phyloP scores from a whole-genome alignment of 75 land plant species.

The Cunninghamia lanceolata region DNA sequence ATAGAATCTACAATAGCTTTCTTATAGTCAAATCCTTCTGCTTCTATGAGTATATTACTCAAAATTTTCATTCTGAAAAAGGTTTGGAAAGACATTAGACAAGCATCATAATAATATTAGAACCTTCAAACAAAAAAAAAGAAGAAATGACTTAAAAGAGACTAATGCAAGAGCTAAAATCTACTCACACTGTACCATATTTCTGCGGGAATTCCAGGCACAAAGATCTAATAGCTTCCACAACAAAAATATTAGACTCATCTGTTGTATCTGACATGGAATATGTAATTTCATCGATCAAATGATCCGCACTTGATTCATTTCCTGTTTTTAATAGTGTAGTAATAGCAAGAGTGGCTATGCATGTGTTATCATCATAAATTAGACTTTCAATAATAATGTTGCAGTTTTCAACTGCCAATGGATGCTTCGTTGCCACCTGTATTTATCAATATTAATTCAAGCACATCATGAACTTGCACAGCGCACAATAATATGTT shows the following conservation, averaged over 20 bases:
- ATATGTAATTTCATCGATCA: slow-evolving; percentile 96
- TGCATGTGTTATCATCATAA: slow-evolving; percentile 91
- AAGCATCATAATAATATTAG: background rate
- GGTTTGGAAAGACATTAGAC: background rate
- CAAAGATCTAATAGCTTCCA: slow-evolving; percentile 93
- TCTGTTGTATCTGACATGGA: slow-evolving; percentile 99
- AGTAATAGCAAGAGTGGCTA: slow-evolving; percentile 97
- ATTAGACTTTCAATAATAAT: slow-evolving; percentile 98
- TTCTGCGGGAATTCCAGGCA: slow-evolving; percentile 93
- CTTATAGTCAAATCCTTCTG: slow-evolving; percentile 98
- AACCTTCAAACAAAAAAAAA: background rate
- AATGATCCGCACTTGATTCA: slow-evolving; percentile 93
- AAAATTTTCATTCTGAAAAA: slow-evolving; percentile 88
- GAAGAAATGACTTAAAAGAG: background rate
- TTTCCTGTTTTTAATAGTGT: slow-evolving; percentile 95
- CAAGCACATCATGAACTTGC: background rate
- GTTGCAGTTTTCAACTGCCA: slow-evolving; percentile 95
- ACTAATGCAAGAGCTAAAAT: background rate
- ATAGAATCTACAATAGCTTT: slow-evolving; percentile 99
- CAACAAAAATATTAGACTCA: slow-evolving; percentile 98
- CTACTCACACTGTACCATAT: slow-evolving; percentile 83
- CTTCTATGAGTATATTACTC: slow-evolving; percentile 92
- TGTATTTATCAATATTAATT: slow-evolving; percentile 23
- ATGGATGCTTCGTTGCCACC: slow-evolving; percentile 97
- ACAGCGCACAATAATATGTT: background rate